Evolutionary conservation across 2,329 filamentous ascomycete genomes (phyloP).

Genomic region (Fusarium euwallaceae): DNA sequence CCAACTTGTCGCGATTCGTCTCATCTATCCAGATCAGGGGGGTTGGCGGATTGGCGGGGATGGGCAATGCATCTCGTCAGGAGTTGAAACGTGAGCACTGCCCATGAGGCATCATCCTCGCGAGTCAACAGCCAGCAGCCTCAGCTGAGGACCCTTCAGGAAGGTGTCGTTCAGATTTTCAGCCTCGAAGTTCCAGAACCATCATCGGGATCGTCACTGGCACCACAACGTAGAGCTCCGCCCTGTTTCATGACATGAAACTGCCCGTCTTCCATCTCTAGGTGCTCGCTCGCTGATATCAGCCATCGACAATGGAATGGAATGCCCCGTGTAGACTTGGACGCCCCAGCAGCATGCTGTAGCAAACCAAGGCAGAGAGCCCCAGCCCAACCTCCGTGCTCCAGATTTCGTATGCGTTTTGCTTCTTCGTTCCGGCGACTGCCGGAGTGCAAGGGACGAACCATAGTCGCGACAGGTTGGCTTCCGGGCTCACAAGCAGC

Average conservation of each 20-base stretch:
- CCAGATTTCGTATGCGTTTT: conserved; percentile 5
- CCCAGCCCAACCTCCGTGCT: not conserved
- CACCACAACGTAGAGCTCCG: conserved; percentile 13
- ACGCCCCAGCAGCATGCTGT: conserved; percentile 5
- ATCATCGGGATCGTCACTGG: conserved; percentile 13
- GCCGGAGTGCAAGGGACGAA: conserved; percentile 24
- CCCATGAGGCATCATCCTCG: conserved; percentile 14
- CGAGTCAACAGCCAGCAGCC: conserved; percentile 27
- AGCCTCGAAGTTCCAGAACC: conserved; percentile 35
- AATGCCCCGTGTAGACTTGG: not conserved
- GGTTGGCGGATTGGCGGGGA: not conserved
- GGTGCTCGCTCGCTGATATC: not conserved
- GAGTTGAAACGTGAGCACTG: conserved; percentile 23
- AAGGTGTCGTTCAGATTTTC: conserved; percentile 33
- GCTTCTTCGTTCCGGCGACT: conserved; percentile 27
- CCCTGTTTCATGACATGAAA: conserved; percentile 31
- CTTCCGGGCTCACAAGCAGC: conserved; percentile 22
- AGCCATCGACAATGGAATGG: conserved; percentile 6
- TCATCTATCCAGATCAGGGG: not conserved
- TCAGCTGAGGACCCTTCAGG: conserved; percentile 26
- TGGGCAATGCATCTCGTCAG: conserved; percentile 1
- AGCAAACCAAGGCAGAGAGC: not conserved
- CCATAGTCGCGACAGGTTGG: conserved; percentile 16
- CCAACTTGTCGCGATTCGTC: conserved; percentile 16
- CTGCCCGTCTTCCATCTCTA: conserved; percentile 5